phyloP scores from a whole-genome alignment of 768 basidiomycete genomes.

The Imleria badia region DNA sequence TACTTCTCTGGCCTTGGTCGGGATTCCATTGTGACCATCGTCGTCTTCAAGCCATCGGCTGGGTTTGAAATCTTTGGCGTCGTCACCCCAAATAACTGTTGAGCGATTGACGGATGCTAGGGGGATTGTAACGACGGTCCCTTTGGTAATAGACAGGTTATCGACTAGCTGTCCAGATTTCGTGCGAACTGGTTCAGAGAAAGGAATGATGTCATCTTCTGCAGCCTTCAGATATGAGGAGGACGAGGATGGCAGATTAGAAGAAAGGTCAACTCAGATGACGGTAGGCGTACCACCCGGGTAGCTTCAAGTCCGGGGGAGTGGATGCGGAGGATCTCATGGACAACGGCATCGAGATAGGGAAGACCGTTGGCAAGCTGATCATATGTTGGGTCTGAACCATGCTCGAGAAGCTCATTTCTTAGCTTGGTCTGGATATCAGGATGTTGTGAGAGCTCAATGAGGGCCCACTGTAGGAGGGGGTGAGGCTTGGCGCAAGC shows the following conservation, averaged over 20 bases:
- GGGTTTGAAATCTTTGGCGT: conserved; percentile 57
- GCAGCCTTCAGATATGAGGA: conserved; percentile 34
- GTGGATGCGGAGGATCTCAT: conserved; percentile 45
- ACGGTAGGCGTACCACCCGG: conserved; percentile 5
- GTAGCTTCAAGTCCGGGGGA: conserved; percentile 32
- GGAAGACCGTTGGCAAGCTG: conserved; percentile 50
- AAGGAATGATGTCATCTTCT: conserved; percentile 59
- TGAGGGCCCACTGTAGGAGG: conserved; percentile 49
- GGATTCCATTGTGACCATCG: conserved; percentile 14
- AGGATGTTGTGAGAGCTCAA: conserved; percentile 49
- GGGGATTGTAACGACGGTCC: conserved; percentile 42
- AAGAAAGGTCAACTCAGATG: not conserved
- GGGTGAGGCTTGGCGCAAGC: not conserved
- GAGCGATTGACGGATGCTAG: conserved; percentile 50
- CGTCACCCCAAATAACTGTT: conserved; percentile 57
- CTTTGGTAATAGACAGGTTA: conserved; percentile 46
- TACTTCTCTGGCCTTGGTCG: conserved; percentile 37
- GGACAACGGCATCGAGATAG: conserved; percentile 53
- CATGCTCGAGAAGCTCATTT: conserved; percentile 45
- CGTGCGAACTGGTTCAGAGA: conserved; percentile 48
- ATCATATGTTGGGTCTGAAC: conserved; percentile 52
- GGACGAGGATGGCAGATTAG: not conserved
- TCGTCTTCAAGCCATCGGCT: conserved; percentile 56
- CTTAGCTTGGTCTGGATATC: conserved; percentile 44
- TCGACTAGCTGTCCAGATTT: conserved; percentile 38